These are phyloP conservation scores for Aurantiochytrium sp. DNA, from an alignment of 108 stramenopile genomes.

Conservation along the genomic window DNA sequence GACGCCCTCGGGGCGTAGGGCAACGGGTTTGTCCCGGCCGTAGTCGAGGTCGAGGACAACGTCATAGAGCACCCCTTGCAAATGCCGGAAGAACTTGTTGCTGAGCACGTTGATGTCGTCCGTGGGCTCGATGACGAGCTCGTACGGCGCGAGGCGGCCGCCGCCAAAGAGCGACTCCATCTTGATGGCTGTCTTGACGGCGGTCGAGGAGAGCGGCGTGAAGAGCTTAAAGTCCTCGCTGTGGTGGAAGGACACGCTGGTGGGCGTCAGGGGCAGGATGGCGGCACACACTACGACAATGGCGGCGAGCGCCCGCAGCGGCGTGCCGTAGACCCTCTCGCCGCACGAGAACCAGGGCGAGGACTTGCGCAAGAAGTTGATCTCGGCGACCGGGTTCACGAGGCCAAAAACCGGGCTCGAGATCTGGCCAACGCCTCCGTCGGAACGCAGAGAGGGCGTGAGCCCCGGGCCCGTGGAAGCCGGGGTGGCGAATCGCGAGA, in stretches of 20 bases:
- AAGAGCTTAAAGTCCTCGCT: conserved; percentile 28
- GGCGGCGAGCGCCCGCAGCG: neutral
- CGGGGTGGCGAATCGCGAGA: neutral
- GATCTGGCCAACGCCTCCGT: neutral
- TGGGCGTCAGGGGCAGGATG: conserved; percentile 17
- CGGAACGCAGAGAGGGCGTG: neutral
- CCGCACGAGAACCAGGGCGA: neutral
- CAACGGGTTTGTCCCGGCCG: neutral
- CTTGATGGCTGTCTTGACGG: neutral
- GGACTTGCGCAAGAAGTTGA: conserved; percentile 1
- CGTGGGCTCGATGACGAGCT: neutral
- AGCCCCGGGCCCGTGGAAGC: neutral
- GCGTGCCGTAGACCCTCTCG: neutral
- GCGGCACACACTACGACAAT: neutral
- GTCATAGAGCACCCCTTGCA: neutral
- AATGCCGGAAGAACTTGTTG: neutral
- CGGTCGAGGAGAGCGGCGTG: neutral
- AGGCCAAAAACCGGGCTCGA: neutral
- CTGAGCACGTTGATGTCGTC: neutral
- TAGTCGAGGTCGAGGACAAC: neutral
- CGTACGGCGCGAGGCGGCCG: conserved; percentile 3
- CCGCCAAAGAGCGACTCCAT: neutral
- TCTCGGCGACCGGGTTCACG: neutral
- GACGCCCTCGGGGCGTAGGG: neutral
- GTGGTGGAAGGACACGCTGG: neutral